A percentile compares a stretch with the other conserved stretches of the same genome.
These are phyloP conservation scores for Brassica carinata DNA, from an alignment of 345 rosid genomes.

Conservation along the genomic window DNA sequence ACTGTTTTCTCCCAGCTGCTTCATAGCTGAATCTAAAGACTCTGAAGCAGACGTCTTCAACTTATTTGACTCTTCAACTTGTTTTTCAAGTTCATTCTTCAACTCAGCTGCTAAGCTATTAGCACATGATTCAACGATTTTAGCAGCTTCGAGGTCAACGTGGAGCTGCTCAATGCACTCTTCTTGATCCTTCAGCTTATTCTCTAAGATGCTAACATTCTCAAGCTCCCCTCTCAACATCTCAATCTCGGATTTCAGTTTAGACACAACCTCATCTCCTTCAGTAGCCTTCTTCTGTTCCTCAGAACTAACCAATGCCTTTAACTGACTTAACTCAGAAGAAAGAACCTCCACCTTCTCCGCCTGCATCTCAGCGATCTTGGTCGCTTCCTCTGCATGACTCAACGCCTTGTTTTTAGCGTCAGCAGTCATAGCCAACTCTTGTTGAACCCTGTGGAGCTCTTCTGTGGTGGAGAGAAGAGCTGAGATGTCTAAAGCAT, in stretches of 20 bases:
- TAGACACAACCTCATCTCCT: conserved; percentile 49
- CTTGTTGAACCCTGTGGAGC: conserved; percentile 69
- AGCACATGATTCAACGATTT: conserved; percentile 82
- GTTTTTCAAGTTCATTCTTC: conserved; percentile 67
- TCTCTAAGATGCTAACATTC: conserved; percentile 48
- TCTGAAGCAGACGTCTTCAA: conserved; percentile 78
- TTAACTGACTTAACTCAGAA: conserved; percentile 60
- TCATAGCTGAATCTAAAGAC: conserved; percentile 75
- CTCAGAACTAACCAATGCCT: conserved; percentile 66
- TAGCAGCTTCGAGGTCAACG: conserved; percentile 83
- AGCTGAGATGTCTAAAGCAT: conserved; percentile 77
- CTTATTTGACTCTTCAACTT: conserved; percentile 56
- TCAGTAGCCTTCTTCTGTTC: conserved; percentile 56
- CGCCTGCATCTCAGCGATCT: conserved; percentile 82
- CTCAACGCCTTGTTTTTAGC: conserved; percentile 81
- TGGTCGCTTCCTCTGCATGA: conserved; percentile 92
- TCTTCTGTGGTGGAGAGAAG: conserved; percentile 78
- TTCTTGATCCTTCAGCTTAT: conserved; percentile 61
- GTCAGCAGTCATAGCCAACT: conserved; percentile 68
- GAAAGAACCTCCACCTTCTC: conserved; percentile 82
- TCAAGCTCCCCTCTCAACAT: conserved; percentile 53
- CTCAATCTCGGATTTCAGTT: conserved; percentile 56
- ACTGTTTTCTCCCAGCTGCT: conserved; percentile 65
- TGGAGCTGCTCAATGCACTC: conserved; percentile 66
- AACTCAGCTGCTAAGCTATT: conserved; percentile 64